Percentiles rank a stretch among this genome's conserved stretches.
phyloP scores from a whole-genome alignment of 1,284 basidiomycete genomes.

The Ustilago shanxiensis region DNA sequence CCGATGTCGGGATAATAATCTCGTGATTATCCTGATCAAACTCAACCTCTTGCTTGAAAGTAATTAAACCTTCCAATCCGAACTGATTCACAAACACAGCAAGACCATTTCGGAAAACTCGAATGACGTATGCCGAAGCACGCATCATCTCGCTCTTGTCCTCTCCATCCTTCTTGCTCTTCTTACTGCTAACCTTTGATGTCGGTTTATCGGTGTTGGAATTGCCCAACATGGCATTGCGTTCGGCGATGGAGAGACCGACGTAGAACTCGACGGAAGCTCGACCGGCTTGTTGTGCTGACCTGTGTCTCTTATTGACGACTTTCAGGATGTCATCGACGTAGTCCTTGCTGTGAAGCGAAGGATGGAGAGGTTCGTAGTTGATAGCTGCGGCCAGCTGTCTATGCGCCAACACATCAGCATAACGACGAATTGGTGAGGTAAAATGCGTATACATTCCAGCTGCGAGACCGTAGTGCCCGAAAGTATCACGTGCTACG shows the following conservation, averaged over 20 bases:
- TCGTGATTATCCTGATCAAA: conserved; percentile 93
- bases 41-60: conserved; percentile 86
- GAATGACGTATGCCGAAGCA: conserved; percentile 84
- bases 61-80: conserved; percentile 92
- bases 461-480: conserved; percentile 95
- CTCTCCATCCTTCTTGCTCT: neutral
- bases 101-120: conserved; percentile 92
- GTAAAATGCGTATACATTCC: conserved; percentile 99
- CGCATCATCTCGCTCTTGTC: conserved; percentile 30
- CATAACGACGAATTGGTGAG: conserved; percentile 54
- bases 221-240: conserved; percentile 68
- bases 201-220: no score
- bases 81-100: conserved; percentile 95
- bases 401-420: conserved; percentile 92
- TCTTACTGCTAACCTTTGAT: no score
- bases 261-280: conserved; percentile 98
- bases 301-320: conserved; percentile 91
- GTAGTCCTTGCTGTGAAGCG: conserved; percentile 87
- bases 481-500: conserved; percentile 90
- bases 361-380: conserved; percentile 84
- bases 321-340: conserved; percentile 89
- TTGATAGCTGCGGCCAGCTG: conserved; percentile 92
- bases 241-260: conserved; percentile 81
- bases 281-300: conserved; percentile 95
- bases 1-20: conserved; percentile 77